Percentiles rank a stretch among this genome's conserved stretches.
phyloP scores from a whole-genome alignment of 2,329 filamentous ascomycete genomes.

The Hypoxylon sp. region DNA sequence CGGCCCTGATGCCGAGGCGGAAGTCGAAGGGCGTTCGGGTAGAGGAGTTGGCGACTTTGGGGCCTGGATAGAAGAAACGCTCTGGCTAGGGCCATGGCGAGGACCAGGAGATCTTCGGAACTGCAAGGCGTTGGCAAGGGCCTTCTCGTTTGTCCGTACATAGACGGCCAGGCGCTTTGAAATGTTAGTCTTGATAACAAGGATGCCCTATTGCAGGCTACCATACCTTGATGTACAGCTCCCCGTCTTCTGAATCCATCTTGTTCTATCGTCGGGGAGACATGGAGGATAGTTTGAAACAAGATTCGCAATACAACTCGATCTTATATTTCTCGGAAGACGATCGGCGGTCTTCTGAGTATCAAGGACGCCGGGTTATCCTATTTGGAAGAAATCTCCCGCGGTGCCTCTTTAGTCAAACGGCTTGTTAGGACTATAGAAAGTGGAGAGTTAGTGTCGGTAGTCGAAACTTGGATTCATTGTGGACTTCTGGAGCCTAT shows the following conservation, averaged over 20 bases:
- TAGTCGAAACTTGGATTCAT: conserved; percentile 38
- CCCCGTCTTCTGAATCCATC: conserved; percentile 92
- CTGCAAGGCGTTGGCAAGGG: conserved; percentile 94
- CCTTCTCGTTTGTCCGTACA: conserved; percentile 97
- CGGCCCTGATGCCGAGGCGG: conserved; percentile 78
- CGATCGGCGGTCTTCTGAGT: conserved; percentile 24
- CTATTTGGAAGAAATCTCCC: conserved; percentile 25
- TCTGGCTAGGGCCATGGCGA: conserved; percentile 78
- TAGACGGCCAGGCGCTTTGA: conserved; percentile 92
- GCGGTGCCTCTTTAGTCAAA: conserved; percentile 38
- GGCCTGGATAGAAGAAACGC: conserved; percentile 70
- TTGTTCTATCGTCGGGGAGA: conserved; percentile 63
- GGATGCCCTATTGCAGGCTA: conserved; percentile 50
- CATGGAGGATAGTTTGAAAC: conserved; percentile 58
- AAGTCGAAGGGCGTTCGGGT: conserved; percentile 74
- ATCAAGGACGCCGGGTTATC: conserved; percentile 33
- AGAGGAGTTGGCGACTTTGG: conserved; percentile 71
- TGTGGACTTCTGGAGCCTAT: conserved; percentile 27
- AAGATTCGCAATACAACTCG: conserved; percentile 26
- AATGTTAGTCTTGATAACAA: conserved; percentile 74
- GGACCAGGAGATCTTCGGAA: conserved; percentile 79
- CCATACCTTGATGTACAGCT: conserved; percentile 87
- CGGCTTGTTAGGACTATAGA: conserved; percentile 39
- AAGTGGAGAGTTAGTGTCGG: conserved; percentile 35
- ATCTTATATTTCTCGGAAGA: conserved; percentile 35